phyloP scores from a whole-genome alignment of 768 basidiomycete genomes.

The Lentinula aciculospora region DNA sequence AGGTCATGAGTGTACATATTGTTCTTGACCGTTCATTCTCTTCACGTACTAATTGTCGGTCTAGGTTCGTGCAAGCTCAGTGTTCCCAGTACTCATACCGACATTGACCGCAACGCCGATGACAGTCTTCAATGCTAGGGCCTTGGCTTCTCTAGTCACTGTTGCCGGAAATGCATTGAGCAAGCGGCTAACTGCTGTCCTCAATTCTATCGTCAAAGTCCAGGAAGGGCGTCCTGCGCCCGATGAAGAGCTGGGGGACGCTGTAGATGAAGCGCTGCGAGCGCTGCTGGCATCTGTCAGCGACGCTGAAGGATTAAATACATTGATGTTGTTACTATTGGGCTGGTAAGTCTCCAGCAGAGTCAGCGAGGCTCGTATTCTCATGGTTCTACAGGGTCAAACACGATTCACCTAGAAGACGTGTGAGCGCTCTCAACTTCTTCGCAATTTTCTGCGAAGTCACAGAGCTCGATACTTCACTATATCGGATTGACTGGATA shows the following conservation, averaged over 20 bases:
- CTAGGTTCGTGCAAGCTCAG: conserved; percentile 87
- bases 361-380: neutral
- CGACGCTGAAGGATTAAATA: conserved; percentile 86
- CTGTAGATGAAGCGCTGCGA: conserved; percentile 69
- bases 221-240: conserved; percentile 48
- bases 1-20: conserved; percentile 77
- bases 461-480: conserved; percentile 71
- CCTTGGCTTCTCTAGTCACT: conserved; percentile 83
- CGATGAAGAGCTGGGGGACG: conserved; percentile 64
- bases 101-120: conserved; percentile 88
- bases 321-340: conserved; percentile 81
- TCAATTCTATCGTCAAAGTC: conserved; percentile 75
- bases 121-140: conserved; percentile 92
- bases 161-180: conserved; percentile 92
- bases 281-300: conserved; percentile 74
- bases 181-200: conserved; percentile 71
- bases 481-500: conserved; percentile 94
- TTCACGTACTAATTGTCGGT: neutral
- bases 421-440: conserved; percentile 73
- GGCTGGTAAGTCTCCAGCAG: conserved; percentile 60
- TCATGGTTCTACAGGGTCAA: conserved; percentile 64
- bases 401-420: conserved; percentile 59
- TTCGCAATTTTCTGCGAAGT: conserved; percentile 82
- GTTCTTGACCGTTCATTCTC: neutral
- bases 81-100: conserved; percentile 96